A percentile compares a stretch with the other conserved stretches of the same genome.
phyloP scores from a whole-genome alignment of 1,284 basidiomycete species.

The Moesziomyces sp. region DNA sequence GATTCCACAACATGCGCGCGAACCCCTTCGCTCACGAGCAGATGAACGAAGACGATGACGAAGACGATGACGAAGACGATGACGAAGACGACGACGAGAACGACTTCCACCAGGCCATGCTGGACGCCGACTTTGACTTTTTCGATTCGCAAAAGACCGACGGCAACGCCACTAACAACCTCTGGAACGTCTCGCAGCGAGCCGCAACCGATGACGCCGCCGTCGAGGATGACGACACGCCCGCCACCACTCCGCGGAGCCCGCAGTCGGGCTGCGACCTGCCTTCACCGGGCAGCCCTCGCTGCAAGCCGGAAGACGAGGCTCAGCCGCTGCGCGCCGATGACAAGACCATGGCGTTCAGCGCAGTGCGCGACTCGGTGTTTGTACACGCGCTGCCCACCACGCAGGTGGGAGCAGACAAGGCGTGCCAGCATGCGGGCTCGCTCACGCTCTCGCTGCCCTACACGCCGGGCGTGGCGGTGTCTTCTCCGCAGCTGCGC shows the following conservation, averaged over 20 bases:
- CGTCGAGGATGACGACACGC: constrained; percentile 44
- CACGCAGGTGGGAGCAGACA: constrained; percentile 40
- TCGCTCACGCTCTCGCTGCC: constrained; percentile 56
- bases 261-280: constrained; percentile 46
- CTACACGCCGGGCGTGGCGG: constrained; percentile 37
- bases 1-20: constrained; percentile 17
- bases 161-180: constrained; percentile 2
- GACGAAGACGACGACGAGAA: constrained; percentile 59
- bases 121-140: constrained; percentile 58
- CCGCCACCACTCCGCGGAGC: constrained; percentile 54
- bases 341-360: constrained; percentile 10
- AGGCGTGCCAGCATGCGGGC: constrained; percentile 51
- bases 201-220: constrained; percentile 23
- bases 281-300: constrained; percentile 36
- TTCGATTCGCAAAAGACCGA: constrained; percentile 45
- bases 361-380: constrained; percentile 41
- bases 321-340: constrained; percentile 2
- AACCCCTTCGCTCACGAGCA: constrained; percentile 14
- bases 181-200: constrained; percentile 22
- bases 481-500: constrained; percentile 30
- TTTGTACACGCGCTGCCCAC: constrained; percentile 60
- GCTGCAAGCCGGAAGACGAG: constrained; percentile 28
- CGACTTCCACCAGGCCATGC: constrained; percentile 64
- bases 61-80: constrained; percentile 12
- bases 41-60: constrained; percentile 11